phyloP scores from a whole-genome alignment of 306 rosid genomes.

The Quercus cerris region DNA sequence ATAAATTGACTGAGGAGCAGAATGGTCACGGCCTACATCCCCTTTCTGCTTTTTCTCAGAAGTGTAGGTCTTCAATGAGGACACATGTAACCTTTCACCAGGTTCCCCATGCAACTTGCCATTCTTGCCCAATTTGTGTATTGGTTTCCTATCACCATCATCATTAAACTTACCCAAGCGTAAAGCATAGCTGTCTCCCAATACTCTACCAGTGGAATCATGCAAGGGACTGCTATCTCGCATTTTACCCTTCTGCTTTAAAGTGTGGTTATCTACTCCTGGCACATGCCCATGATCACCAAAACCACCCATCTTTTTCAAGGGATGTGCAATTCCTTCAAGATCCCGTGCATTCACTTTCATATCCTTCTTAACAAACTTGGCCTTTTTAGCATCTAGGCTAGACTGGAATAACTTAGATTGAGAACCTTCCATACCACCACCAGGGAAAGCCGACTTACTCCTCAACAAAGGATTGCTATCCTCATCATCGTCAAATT shows the following conservation, averaged over 20 bases:
- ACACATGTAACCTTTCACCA: slow-evolving; percentile 41
- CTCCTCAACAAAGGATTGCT: slow-evolving; percentile 69
- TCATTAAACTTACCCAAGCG: slow-evolving; percentile 46
- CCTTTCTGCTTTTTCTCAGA: slow-evolving; percentile 58
- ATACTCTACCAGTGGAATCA: slow-evolving; percentile 34
- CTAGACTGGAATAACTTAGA: slow-evolving; percentile 47
- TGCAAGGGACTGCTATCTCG: slow-evolving; percentile 45
- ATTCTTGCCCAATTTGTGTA: slow-evolving; percentile 46
- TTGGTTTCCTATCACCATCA: slow-evolving; percentile 44
- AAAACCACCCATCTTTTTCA: slow-evolving; percentile 46
- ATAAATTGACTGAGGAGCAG: slow-evolving; percentile 36
- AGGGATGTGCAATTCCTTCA: slow-evolving; percentile 36
- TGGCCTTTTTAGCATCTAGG: slow-evolving; percentile 55
- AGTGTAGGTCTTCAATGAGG: slow-evolving; percentile 37
- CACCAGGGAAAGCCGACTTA: slow-evolving; percentile 62
- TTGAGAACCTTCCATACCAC: slow-evolving; percentile 54
- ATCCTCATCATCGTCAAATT: slow-evolving; percentile 77
- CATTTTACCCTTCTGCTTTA: slow-evolving; percentile 69
- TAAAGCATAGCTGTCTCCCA: slow-evolving; percentile 48
- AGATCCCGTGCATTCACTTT: slow-evolving; percentile 29
- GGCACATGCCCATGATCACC: slow-evolving; percentile 44
- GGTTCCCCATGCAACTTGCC: slow-evolving; percentile 48
- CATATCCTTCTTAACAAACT: slow-evolving; percentile 48
- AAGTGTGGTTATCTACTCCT: slow-evolving; percentile 46
- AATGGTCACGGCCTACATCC: slow-evolving; percentile 38